These are phyloP conservation scores for Streptanthus diversifolius DNA, from an alignment of 345 rosid species.

Conservation along the genomic window DNA sequence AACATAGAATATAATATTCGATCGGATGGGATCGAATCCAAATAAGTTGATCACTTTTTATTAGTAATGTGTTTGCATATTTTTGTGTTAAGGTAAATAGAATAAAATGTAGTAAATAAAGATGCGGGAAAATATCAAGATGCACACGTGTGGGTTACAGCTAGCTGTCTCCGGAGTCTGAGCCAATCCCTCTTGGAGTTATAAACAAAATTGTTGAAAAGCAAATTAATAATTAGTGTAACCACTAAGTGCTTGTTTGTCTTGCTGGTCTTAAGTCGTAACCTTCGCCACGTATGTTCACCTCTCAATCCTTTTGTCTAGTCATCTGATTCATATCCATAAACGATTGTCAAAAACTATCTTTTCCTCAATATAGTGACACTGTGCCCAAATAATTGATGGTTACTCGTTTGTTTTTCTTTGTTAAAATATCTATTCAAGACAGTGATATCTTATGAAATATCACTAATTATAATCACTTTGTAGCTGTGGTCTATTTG, in stretches of 20 bases:
- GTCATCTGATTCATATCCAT: background rate
- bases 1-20: too few species aligned
- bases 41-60: too few species aligned
- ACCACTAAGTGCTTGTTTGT: background rate
- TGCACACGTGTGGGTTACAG: constrained; percentile 14
- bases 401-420: background rate
- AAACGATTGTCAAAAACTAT: background rate
- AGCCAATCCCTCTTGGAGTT: background rate
- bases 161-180: constrained; percentile 10
- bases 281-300: background rate
- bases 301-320: background rate
- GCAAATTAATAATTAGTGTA: background rate
- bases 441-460: background rate
- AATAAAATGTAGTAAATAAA: background rate
- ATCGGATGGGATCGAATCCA: too few species aligned
- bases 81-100: too few species aligned
- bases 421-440: background rate
- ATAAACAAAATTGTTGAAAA: background rate
- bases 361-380: background rate
- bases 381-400: background rate
- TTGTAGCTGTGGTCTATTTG: background rate
- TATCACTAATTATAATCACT: background rate
- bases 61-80: too few species aligned
- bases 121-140: background rate
- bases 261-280: background rate